Evolutionary conservation across 768 basidiomycete genomes (phyloP), one percentile per base, ranked within the genome.

Genomic region (Cyclocybe cylindracea): DNA sequence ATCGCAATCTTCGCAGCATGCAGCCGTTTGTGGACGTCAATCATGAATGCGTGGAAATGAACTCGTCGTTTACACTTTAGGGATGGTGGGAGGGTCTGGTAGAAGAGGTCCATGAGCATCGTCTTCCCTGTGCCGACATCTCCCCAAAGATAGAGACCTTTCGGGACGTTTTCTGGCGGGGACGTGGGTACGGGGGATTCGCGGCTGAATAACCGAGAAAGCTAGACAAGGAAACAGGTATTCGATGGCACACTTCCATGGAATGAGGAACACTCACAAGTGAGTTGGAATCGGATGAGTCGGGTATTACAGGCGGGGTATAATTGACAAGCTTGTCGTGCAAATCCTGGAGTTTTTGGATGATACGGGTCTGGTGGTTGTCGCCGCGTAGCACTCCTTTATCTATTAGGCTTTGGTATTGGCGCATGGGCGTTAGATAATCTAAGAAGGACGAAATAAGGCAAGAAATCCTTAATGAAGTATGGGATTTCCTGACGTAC

Each of bases 51-150:
- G 65, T 98, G 95, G 67, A 99, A 99, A 69, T 99, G 97, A 11
- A 98, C 93, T 31, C 97, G 81, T 48, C 91, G 86, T 70, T 91
- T 92, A 53, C 83, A 80, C 40, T 70, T 81, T 48, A 90, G 72
- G 39, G 78, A 72, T 0, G 78, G 61, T 1, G 90, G 88, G 1
- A 97, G 83, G 1, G 94, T 85, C 56, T 86, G 82, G 74, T 89
- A 94, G 70, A 97, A 97, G 18, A 99, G 78, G 69, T 99, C 97
- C 97, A 99, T 99, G 56, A 99, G 85, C 95, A 98, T 98, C 0
- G 89, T 90, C 76, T 98, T 98, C 10, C 97, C 96, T 7, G 96
- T 97, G 2, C 96, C 96, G 53, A 99, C 97, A 59, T 94, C 91
- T 32, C 96, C 97, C 66, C 91, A 94, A 14, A 99, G 86, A 72